phyloP scores from a whole-genome alignment of 2,329 filamentous ascomycete genomes.

The Talaromyces verruculosus region DNA sequence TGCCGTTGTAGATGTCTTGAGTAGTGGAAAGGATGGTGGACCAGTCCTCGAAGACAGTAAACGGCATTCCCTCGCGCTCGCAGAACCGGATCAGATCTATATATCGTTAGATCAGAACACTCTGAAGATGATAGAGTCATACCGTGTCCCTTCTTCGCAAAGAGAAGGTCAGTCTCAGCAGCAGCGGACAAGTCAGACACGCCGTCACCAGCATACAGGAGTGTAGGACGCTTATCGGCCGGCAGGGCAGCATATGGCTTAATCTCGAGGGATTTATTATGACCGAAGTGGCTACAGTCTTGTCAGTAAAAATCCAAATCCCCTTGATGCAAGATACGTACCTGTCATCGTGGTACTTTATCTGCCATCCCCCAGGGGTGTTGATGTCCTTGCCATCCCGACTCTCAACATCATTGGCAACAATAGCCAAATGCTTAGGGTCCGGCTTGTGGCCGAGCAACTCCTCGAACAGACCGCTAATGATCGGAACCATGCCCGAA shows the following conservation, averaged over 20 bases:
- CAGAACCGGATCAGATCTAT: conserved; percentile 85
- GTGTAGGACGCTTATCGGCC: conserved; percentile 66
- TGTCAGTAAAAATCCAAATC: background rate
- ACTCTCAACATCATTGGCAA: conserved; percentile 76
- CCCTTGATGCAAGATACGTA: conserved; percentile 31
- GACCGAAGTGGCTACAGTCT: conserved; percentile 70
- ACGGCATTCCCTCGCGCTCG: conserved; percentile 78
- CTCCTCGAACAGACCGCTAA: conserved; percentile 75
- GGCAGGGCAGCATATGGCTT: conserved; percentile 74
- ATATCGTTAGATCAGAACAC: conserved; percentile 22
- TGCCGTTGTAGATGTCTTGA: conserved; percentile 73
- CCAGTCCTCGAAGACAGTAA: conserved; percentile 85
- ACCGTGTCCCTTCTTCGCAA: conserved; percentile 89
- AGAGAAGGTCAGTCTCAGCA: conserved; percentile 86
- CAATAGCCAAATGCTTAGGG: conserved; percentile 71
- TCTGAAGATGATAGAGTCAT: conserved; percentile 29
- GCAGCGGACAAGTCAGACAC: conserved; percentile 91
- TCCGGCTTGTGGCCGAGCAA: conserved; percentile 75
- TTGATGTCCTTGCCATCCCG: conserved; percentile 71
- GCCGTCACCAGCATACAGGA: conserved; percentile 95
- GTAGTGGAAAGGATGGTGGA: conserved; percentile 72
- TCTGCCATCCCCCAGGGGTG: conserved; percentile 79
- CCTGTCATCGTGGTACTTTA: conserved; percentile 85
- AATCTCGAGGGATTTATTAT: conserved; percentile 93
- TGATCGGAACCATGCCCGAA: conserved; percentile 90